Base-by-base conservation (phyloP, 2,329 filamentous ascomycete genomes). In the Dactylellina drechsleri region DNA sequence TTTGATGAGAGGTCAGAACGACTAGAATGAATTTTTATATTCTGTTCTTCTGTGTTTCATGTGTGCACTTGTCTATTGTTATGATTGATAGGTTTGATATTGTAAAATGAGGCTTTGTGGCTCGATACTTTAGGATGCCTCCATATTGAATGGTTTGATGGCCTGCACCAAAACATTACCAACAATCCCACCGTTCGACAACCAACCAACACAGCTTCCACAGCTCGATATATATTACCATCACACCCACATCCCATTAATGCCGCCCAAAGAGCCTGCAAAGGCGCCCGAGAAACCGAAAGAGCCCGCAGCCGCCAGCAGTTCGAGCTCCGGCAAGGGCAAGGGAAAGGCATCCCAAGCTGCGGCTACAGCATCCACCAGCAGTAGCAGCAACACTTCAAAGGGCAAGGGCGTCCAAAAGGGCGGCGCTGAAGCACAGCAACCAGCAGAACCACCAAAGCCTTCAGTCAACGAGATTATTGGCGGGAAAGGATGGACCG, bases 401-500 rank as follows among this genome's bases (percentile, higher is more conserved):
- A 74, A 74, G 28, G 70, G 62, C 56, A 74, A 74, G 54, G 70
- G 57, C 52, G 77, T 67, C 66, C 78, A 78, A 77, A 83, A 81
- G 62, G 81, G 80, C 75, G 81, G 13, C 78, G 82, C 1, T 88
- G 89, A 78, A 88, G 87, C 13, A 89, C 23, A 20, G 13, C 50
- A 47, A 62, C 40, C 26, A 0, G 31, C 20, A 40, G 70, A 74
- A 54, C 49, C 62, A 12, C 62, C 62, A 47, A 66, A 54, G 43
- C 62, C 62, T 7, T 43, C 89, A 1, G 86, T 87, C 52, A 90
- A 90, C 82, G 92, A 96, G 79, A 84, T 99, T 77, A 96, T 99
- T 80, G 95, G 93, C 49, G 95, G 95, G 57, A 89, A 92, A 71
- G 97, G 93, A 78, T 99, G 95, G 95, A 99, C 95, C 0, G 95